These are phyloP conservation scores for Digitaria exilis DNA, from an alignment of 202 grass and related monocot genomes.

Conservation along the genomic window DNA sequence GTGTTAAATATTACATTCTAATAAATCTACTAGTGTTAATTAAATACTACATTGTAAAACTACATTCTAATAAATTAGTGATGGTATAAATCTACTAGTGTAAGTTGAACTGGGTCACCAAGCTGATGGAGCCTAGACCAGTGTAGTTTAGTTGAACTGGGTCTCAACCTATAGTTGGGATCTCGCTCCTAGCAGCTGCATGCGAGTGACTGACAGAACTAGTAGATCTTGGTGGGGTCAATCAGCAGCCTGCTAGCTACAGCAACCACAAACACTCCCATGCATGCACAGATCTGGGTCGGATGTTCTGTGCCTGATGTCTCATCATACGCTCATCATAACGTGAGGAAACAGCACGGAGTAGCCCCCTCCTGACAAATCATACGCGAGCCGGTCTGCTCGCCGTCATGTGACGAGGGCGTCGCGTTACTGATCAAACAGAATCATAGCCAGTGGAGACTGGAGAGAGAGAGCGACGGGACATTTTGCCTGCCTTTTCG, in stretches of 20 bases:
- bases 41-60: too few species aligned
- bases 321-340: slow-evolving; percentile 23
- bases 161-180: background rate
- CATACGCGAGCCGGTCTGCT: background rate
- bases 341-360: background rate
- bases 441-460: background rate
- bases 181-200: background rate
- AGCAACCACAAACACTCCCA: background rate
- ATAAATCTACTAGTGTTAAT: too few species aligned
- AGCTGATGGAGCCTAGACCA: too few species aligned
- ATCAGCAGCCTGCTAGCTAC: background rate
- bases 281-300: slow-evolving; percentile 19
- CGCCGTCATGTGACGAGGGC: background rate
- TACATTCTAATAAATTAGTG: too few species aligned
- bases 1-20: too few species aligned
- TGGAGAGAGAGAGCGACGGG: background rate
- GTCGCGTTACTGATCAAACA: slow-evolving; percentile 2
- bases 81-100: too few species aligned
- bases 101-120: too few species aligned
- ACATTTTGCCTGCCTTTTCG: background rate
- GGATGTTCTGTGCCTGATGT: background rate
- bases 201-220: background rate
- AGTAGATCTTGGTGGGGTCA: background rate
- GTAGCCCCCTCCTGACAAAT: slow-evolving; percentile 1
- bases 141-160: background rate